A percentile compares a stretch with the other conserved stretches of the same genome.
phyloP scores from a whole-genome alignment of 1,139 yeast genomes.

The Sugiyamaella japonica region DNA sequence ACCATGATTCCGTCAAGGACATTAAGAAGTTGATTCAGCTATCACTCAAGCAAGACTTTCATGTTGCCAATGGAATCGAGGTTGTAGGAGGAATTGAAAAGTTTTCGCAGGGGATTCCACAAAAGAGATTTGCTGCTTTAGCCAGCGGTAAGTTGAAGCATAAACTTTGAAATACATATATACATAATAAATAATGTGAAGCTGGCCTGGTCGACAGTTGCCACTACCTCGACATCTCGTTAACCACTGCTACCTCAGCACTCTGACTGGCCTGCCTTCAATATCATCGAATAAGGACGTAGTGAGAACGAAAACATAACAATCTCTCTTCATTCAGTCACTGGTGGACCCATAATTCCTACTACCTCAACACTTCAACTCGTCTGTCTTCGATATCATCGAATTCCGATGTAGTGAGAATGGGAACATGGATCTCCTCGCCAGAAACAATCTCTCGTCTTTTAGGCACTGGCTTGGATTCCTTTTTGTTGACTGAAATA shows the following conservation, averaged over 20 bases:
- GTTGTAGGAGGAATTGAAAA: constrained; percentile 64
- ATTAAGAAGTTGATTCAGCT: constrained; percentile 57
- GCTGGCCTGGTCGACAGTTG: too few species aligned
- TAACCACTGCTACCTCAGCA: constrained; percentile 11
- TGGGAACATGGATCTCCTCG: constrained; percentile 36
- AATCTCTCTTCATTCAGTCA: constrained; percentile 31
- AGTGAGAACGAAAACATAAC: constrained; percentile 35
- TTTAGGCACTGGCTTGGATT: constrained; percentile 36
- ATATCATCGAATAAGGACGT: constrained; percentile 34
- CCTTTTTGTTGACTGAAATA: constrained; percentile 47
- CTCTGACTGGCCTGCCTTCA: constrained; percentile 34
- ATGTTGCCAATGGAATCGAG: constrained; percentile 62
- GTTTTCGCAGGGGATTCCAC: constrained; percentile 78
- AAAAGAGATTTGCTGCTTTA: constrained; percentile 60
- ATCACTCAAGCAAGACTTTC: constrained; percentile 43
- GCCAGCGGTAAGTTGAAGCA: constrained; percentile 59
- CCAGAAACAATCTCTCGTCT: constrained; percentile 30
- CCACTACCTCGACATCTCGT: too few species aligned
- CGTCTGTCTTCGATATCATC: constrained; percentile 35
- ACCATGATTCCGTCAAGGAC: constrained; percentile 58
- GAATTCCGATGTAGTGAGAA: constrained; percentile 32
- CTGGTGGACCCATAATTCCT: constrained; percentile 20
- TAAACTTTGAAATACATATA: constrained; percentile 47
- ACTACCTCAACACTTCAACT: constrained; percentile 28
- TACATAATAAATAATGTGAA: neutral